A percentile compares a stretch with the other conserved stretches of the same genome.
These are phyloP conservation scores for Agaricus sinodeliciosus DNA, from an alignment of 768 basidiomycete genomes.

Conservation along the genomic window DNA sequence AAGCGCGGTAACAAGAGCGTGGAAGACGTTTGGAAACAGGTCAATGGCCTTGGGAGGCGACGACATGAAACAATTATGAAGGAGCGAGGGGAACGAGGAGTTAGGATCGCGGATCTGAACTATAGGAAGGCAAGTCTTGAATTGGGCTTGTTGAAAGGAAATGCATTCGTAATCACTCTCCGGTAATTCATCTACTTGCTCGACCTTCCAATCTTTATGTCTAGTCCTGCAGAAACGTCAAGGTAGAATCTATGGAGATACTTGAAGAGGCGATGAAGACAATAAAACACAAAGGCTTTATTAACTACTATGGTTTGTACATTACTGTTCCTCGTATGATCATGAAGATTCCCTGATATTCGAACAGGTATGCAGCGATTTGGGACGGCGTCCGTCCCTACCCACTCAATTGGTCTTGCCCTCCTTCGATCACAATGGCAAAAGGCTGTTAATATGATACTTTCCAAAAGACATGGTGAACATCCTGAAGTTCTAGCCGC, in stretches of 20 bases:
- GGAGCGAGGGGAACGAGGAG: constrained; percentile 82
- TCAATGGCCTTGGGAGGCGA: constrained; percentile 59
- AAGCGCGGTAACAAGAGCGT: constrained; percentile 70
- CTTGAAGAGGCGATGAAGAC: constrained; percentile 72
- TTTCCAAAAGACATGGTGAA: constrained; percentile 82
- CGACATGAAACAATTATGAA: constrained; percentile 50
- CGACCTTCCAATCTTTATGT: not conserved
- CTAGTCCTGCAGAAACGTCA: constrained; percentile 60
- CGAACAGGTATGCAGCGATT: constrained; percentile 93
- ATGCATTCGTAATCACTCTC: constrained; percentile 90
- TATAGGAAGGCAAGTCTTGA: constrained; percentile 82
- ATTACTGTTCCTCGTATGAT: not conserved
- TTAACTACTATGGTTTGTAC: constrained; percentile 88
- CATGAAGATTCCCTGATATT: constrained; percentile 8
- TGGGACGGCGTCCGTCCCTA: constrained; percentile 93
- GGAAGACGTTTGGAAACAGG: constrained; percentile 79
- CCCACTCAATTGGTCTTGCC: constrained; percentile 89
- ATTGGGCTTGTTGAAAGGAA: constrained; percentile 95
- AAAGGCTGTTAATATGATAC: constrained; percentile 73
- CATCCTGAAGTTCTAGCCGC: constrained; percentile 86
- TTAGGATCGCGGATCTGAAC: constrained; percentile 81
- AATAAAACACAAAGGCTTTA: constrained; percentile 82
- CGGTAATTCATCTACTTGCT: constrained; percentile 42
- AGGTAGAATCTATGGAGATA: constrained; percentile 64
- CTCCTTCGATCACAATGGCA: constrained; percentile 89